Evolutionary conservation across 495 filamentous ascomycete genomes (phyloP).

Genomic region (Lepidopterella palustris): DNA sequence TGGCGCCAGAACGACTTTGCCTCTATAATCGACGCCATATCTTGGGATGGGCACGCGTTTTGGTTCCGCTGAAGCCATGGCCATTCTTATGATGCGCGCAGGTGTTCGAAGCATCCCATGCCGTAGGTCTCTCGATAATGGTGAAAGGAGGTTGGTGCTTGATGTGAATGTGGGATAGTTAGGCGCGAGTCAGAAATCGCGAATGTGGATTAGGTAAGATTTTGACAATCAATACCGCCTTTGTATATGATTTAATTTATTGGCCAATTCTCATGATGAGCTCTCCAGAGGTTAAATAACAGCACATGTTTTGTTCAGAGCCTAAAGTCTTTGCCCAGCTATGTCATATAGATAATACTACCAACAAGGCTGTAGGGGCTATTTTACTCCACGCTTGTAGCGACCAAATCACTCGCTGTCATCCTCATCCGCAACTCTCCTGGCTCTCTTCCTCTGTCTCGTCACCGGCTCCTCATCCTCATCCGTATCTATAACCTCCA

Average conservation of each 20-base stretch:
- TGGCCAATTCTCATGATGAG: too few relatives aligned
- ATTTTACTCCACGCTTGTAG: too few relatives aligned
- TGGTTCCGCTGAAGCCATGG: conserved; percentile 33
- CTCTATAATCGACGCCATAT: conserved; percentile 86
- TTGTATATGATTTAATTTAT: too few relatives aligned
- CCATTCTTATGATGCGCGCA: conserved; percentile 46
- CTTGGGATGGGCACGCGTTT: conserved; percentile 75
- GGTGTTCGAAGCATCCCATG: conserved; percentile 31
- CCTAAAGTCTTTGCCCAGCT: too few relatives aligned
- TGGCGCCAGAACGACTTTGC: conserved; percentile 88
- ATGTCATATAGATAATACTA: too few relatives aligned
- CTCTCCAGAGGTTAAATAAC: too few relatives aligned
- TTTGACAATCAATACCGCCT: background rate
- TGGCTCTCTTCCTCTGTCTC: background rate
- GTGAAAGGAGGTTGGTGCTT: background rate
- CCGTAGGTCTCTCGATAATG: background rate
- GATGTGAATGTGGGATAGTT: background rate
- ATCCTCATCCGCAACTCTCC: background rate
- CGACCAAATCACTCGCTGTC: background rate
- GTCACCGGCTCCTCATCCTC: background rate
- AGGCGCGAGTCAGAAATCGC: background rate
- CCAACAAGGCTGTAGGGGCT: too few relatives aligned
- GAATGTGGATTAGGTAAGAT: background rate
- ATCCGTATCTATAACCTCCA: background rate
- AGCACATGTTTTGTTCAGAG: too few relatives aligned